Base-by-base conservation (phyloP, 2,329 filamentous ascomycete genomes). In the Bipolaris bicolor region DNA sequence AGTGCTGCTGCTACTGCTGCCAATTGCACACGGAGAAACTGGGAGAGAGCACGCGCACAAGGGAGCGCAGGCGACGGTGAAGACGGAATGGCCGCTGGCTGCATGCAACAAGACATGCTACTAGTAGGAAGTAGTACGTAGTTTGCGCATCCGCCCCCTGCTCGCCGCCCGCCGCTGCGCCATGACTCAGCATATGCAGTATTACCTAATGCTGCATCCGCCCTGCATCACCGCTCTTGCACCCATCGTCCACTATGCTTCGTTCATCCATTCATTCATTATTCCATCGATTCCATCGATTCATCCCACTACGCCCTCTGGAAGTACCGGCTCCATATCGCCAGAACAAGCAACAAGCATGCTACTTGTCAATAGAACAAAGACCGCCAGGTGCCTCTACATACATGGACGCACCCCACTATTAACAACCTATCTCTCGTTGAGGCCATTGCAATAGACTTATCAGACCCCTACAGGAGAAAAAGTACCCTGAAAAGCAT, bases 141-240 rank as follows among this genome's bases (percentile, higher is more conserved):
- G 55, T 55, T 58, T 59, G 59, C 62, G 52, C 60, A 50, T 55
- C 58, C 22, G 57, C 45, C 44, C 62, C 57, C 51, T 36, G 52
- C 26, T 49, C 45, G 31, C 61, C 61, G 58, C 58, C 46, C 44
- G 45, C 36, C 49, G 29, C 49, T 2, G 2, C 2, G 26, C 26
- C 29, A 31, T 31, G 29, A 31, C 29, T 31, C 29, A 31, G 29
- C 29, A 31, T 31, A 13, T 31, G 29, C 29, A 10, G 10, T 10
- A 31, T 31, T 31, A 31, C 29, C 29, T 11, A 13, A 31, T 31
- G 29, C 29, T 31, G 29, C 29, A 31, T 31, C 10, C 26, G 2
- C 26, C 26, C 9, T 29, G 26, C 26, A 29, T 29, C 26, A 29
- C 26, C 2, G 3, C 26, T 29, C 26, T 29, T 29, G 26, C 26